Conservation (phyloP, 192 early-diverging fungal genomes). For the Backusella australiensis region DNA sequence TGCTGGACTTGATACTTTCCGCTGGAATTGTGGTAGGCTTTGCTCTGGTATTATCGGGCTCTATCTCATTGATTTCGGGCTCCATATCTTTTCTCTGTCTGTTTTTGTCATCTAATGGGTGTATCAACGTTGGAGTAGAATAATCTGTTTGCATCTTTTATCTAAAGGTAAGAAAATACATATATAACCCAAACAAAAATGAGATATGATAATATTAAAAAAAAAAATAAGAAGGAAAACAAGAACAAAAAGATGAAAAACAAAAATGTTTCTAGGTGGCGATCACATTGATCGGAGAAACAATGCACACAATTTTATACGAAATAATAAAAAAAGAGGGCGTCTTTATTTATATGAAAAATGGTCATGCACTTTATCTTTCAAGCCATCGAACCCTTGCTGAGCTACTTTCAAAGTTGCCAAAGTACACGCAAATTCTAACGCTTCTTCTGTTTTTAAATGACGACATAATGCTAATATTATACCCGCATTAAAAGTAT, state of each 20-base stretch:
- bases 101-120: neutral
- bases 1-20: neutral
- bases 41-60: neutral
- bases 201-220: neutral
- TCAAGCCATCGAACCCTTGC: slow-evolving; percentile 37
- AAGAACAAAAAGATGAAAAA: neutral
- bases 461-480: slow-evolving; percentile 41
- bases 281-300: slow-evolving; percentile 3
- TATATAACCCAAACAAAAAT: neutral
- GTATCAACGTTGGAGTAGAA: neutral
- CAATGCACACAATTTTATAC: neutral
- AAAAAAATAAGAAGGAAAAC: slow-evolving; percentile 3
- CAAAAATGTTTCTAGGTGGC: neutral
- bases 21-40: neutral
- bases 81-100: neutral
- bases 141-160: neutral
- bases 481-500: slow-evolving; percentile 53
- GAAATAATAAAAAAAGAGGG: neutral
- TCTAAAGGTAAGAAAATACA: neutral
- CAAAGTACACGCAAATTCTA: slow-evolving; percentile 46
- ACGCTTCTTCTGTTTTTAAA: slow-evolving; percentile 14
- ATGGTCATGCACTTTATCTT: neutral
- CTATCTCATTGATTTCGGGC: neutral
- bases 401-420: slow-evolving; percentile 50
- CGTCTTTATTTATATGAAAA: neutral